These are phyloP conservation scores for Psilocybe cubensis DNA, from an alignment of 768 basidiomycete genomes.

Conservation along the genomic window DNA sequence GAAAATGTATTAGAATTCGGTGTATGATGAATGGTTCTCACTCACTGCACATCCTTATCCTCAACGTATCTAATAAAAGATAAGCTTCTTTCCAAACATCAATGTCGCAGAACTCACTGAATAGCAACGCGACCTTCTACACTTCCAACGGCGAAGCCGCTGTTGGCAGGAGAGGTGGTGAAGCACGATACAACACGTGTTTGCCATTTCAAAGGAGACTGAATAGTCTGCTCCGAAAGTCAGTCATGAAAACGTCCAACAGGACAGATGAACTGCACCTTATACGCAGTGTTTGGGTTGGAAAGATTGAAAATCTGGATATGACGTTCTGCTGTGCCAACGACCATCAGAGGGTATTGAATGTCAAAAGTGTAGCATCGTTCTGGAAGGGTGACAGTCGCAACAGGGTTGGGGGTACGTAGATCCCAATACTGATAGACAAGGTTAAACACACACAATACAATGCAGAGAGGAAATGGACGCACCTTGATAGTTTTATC, in stretches of 20 bases:
- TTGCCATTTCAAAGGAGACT: constrained; percentile 93
- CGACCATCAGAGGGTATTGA: constrained; percentile 83
- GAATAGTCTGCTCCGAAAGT: constrained; percentile 56
- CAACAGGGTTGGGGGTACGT: constrained; percentile 73
- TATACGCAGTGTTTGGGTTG: constrained; percentile 79
- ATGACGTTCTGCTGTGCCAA: constrained; percentile 91
- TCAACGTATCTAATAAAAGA: constrained; percentile 69
- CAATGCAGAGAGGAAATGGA: constrained; percentile 9
- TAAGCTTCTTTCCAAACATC: neutral
- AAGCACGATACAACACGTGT: constrained; percentile 87
- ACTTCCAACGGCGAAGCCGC: constrained; percentile 84
- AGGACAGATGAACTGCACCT: constrained; percentile 45
- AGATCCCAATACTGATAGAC: constrained; percentile 87
- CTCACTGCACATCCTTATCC: constrained; percentile 76
- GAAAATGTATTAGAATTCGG: neutral
- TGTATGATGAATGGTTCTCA: constrained; percentile 1
- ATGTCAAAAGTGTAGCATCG: constrained; percentile 89
- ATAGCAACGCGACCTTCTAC: constrained; percentile 94
- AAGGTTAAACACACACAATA: constrained; percentile 3
- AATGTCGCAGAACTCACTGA: constrained; percentile 64
- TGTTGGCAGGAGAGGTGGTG: constrained; percentile 56
- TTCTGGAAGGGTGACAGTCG: constrained; percentile 83
- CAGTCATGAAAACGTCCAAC: neutral
- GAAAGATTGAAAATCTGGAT: constrained; percentile 88
- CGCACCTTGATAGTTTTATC: constrained; percentile 94